Evolutionary conservation across 1,284 basidiomycete species (phyloP), one percentile per base, ranked within the genome.

Genomic region (Rhizoctonia solani): DNA sequence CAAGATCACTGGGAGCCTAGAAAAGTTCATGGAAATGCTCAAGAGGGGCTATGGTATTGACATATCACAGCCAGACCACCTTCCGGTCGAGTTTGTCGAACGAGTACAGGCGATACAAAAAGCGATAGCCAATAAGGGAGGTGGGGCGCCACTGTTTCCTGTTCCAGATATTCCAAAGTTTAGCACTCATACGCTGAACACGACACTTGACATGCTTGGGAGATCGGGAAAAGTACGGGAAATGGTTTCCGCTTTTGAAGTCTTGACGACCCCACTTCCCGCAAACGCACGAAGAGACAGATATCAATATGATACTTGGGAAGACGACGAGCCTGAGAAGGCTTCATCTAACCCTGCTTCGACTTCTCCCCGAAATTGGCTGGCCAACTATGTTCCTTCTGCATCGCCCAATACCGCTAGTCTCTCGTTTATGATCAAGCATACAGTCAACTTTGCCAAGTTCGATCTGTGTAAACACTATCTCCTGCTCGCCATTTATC

Each of bases 231-330:
- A 86, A 67, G 75, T 88, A 54, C 85, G 87, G 2, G 85, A 84
- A 72, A 81, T 92, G 74, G 81, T 92, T 1, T 83, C 86, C 72
- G 80, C 85, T 0, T 92, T 91, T 72, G 90, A 92, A 72, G 86
- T 89, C 23, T 81, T 91, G 69, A 89, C 89, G 0, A 81, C 83
- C 50, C 88, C 88, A 13, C 80, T 91, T 25, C 86, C 84, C 2
- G 34, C 59, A n/a, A 63, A 23, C 25, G 34, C 46, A 16, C 59
- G 59, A 8, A 34, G 46, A 19, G 59, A 63, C 49, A 41, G 47
- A 5, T 63, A 63, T 27, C 59, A 63, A 47, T 63, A 63, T 47
- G 59, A 63, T 42, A 50, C 47, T 19, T 63, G 59, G 59, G 59
- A 63, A 37, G 59, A 63, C 49, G 59, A 63, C 37, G 59, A 63